A percentile compares a stretch with the other conserved stretches of the same genome.
Evolutionary conservation across 179 eudicot species (phyloP).

Genomic region (Actinidia chinensis): DNA sequence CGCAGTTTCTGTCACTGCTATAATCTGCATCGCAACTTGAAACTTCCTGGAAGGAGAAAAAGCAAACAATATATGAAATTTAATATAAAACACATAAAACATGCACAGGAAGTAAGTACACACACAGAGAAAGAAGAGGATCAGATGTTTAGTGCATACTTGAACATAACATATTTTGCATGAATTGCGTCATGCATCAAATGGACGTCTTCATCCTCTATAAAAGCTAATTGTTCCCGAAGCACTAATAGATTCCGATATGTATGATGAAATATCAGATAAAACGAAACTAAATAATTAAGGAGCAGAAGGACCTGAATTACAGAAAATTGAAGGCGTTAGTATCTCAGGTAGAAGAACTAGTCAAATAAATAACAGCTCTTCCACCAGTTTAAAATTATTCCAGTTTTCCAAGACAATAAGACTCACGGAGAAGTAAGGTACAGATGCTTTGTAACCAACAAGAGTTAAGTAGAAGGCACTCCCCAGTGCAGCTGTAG

Average conservation of each 20-base stretch:
- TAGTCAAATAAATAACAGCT: not conserved
- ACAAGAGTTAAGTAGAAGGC: slow-evolving; percentile 86
- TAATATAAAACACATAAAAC: not conserved
- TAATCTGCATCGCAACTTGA: slow-evolving; percentile 75
- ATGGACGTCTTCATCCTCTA: slow-evolving; percentile 69
- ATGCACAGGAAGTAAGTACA: not conserved
- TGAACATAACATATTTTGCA: slow-evolving; percentile 81
- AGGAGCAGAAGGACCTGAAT: slow-evolving; percentile 74
- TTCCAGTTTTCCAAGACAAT: not conserved
- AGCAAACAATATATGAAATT: not conserved
- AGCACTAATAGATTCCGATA: slow-evolving; percentile 68
- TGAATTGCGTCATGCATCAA: slow-evolving; percentile 76
- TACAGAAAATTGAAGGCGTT: slow-evolving; percentile 16
- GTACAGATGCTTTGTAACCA: slow-evolving; percentile 88
- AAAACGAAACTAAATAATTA: slow-evolving; percentile 71
- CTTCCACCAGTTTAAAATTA: not conserved
- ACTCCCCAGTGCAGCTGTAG: slow-evolving; percentile 70
- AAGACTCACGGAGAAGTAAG: slow-evolving; percentile 81
- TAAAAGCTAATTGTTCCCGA: slow-evolving; percentile 67
- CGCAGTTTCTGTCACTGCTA: slow-evolving; percentile 78
- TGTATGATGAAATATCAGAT: slow-evolving; percentile 74
- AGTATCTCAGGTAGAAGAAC: slow-evolving; percentile 8
- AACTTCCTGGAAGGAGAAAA: slow-evolving; percentile 62
- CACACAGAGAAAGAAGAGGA: not conserved
- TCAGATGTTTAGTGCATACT: slow-evolving; percentile 43